Conservation (phyloP, 371 early-diverging fungal genomes). For the Mucor plumbeus region DNA sequence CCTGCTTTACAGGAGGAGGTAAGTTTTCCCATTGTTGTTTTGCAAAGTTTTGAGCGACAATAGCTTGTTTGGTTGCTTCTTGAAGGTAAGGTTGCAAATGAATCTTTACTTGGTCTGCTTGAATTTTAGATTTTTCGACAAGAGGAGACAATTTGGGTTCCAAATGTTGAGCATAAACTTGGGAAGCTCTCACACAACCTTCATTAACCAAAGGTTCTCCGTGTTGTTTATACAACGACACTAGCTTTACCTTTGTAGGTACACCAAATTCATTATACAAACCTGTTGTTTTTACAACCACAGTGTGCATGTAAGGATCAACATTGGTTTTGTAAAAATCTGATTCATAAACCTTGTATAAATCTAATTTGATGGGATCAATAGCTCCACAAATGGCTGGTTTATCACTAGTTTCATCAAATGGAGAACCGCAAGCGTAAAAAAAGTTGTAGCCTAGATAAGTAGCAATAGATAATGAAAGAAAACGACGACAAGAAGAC, state of each 20-base stretch:
- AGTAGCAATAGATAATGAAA: constrained; percentile 14
- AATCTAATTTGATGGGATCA: constrained; percentile 19
- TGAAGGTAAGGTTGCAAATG: neutral
- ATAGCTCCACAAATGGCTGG: constrained; percentile 18
- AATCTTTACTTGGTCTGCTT: neutral
- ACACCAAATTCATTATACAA: constrained; percentile 12
- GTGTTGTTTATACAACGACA: constrained; percentile 4
- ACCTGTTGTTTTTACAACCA: neutral
- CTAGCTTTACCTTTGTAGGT: neutral
- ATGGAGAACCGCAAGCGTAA: constrained; percentile 19
- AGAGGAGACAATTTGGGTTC: neutral
- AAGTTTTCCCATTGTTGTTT: neutral
- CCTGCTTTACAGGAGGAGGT: constrained; percentile 4
- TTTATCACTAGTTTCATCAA: constrained; percentile 7
- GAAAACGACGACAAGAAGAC: neutral
- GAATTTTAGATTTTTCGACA: neutral
- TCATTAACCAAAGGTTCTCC: constrained; percentile 6
- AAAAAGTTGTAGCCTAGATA: constrained; percentile 15
- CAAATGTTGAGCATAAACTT: neutral
- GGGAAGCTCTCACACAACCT: neutral
- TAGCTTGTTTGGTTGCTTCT: neutral
- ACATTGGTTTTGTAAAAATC: constrained; percentile 10
- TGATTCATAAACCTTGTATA: constrained; percentile 8
- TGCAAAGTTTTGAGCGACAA: neutral
- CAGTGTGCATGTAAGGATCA: constrained; percentile 11